phyloP scores from a whole-genome alignment of 176 grass and related monocot genomes.

The Oryza glaberrima region DNA sequence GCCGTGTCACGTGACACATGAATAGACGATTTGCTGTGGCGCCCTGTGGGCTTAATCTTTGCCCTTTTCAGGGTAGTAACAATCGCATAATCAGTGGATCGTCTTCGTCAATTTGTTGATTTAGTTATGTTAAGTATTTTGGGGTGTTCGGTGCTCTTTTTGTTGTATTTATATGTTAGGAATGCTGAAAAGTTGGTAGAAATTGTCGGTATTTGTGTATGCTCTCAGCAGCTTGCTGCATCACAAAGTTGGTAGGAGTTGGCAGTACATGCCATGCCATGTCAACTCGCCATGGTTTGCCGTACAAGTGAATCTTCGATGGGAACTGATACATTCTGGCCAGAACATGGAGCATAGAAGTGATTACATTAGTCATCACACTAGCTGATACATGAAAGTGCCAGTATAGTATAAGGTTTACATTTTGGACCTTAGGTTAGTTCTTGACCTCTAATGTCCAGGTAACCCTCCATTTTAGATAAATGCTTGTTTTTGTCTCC shows the following conservation, averaged over 20 bases:
- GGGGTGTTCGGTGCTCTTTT: neutral
- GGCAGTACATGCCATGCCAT: neutral
- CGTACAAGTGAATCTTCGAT: conserved; percentile 21
- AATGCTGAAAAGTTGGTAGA: conserved; percentile 14
- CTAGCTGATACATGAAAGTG: neutral
- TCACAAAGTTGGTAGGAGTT: neutral
- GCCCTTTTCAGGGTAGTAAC: conserved; percentile 8
- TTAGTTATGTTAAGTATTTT: neutral
- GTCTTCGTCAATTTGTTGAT: neutral
- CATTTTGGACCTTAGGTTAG: neutral
- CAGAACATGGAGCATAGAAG: neutral
- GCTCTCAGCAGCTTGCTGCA: conserved; percentile 4
- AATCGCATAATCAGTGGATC: neutral
- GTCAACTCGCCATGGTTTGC: neutral
- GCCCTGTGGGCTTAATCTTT: neutral
- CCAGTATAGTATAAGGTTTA: conserved; percentile 5
- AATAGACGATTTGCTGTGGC: conserved; percentile 9
- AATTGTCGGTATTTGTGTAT: conserved; percentile 7
- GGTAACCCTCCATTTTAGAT: conserved; percentile 1
- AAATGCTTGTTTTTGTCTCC: neutral
- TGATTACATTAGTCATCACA: neutral
- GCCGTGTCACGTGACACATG: neutral
- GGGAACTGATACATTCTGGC: neutral
- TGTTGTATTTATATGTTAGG: neutral
- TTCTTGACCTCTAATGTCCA: neutral